Evolutionary conservation across 306 rosid genomes (phyloP), one percentile per base, ranked within the genome.

Genomic region (Vachellia pachyceras): DNA sequence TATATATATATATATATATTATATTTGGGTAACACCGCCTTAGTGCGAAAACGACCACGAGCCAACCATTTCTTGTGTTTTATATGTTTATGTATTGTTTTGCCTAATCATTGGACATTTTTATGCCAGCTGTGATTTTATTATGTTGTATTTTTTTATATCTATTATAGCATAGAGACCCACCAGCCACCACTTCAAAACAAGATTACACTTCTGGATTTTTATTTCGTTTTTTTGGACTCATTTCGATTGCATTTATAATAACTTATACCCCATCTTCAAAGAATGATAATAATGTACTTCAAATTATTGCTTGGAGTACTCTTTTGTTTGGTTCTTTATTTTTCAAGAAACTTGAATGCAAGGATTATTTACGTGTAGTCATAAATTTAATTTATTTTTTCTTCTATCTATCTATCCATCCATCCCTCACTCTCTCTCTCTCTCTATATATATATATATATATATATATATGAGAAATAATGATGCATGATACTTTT

Each of bases 41-140:
- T 78, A 77, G 84, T 83, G 33, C 86, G 98, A 95, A 90, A 95
- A 87, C 74, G 97, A 91, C 97, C 40, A 36, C 82, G 41, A 87
- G 97, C 97, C 97, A 91, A 90, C 94, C 89, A 49, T 78, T 83
- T 41, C 78, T 83, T 83, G 72, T 79, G 79, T 84, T 87, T 72
- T 77, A 78, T 79, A 46, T 79, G 66, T 36, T 50, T 81, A 47
- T 36, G 9, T 79, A 64, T 67, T 75, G 33, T 73, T 76, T 39
- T 35, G 72, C 71, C 52, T 23, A 69, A 80, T 72, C 58, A 54
- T 82, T 44, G 72, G 76, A 63, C 13, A 5, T 29, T 29, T n/a
- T 29, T 29, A 29, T 29, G 57, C 73, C 47, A 58, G 23, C 37
- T 65, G 44, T 73, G 82, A 68, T 75, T 71, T 81, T 29, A 80